These are phyloP conservation scores for Abrus pulchellus DNA, from an alignment of 306 rosid species.

Conservation along the genomic window DNA sequence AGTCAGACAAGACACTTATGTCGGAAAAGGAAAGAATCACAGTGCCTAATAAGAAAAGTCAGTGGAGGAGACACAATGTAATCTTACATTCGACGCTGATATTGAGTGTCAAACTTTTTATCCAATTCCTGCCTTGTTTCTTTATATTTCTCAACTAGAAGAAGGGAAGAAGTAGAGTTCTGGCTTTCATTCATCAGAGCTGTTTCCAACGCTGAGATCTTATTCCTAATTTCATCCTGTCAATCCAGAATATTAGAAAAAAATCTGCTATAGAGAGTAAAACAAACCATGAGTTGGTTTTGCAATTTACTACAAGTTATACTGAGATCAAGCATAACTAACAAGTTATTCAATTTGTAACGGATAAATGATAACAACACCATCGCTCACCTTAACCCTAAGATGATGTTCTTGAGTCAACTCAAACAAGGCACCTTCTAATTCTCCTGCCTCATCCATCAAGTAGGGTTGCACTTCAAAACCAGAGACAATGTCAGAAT, in stretches of 20 bases:
- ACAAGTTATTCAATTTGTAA: conserved; percentile 31
- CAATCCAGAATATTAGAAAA: conserved; percentile 42
- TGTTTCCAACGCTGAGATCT: conserved; percentile 69
- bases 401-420: conserved; percentile 71
- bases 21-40: conserved; percentile 24
- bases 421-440: conserved; percentile 75
- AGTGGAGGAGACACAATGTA: conserved; percentile 3
- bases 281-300: conserved; percentile 34
- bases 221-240: conserved; percentile 85
- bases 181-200: conserved; percentile 63
- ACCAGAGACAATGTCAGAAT: conserved; percentile 58
- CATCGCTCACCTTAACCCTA: conserved; percentile 64
- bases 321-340: conserved; percentile 14
- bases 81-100: conserved; percentile 85
- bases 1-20: conserved; percentile 26
- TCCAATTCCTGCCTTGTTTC: conserved; percentile 83
- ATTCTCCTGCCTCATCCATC: conserved; percentile 71
- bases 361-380: conserved; percentile 18
- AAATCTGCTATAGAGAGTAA: conserved; percentile 25
- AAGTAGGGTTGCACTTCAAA: conserved; percentile 63
- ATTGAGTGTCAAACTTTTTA: conserved; percentile 79
- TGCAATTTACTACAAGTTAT: conserved; percentile 11
- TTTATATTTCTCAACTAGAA: conserved; percentile 73
- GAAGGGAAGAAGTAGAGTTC: conserved; percentile 65
- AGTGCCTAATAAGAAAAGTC: conserved; percentile 17